phyloP scores from a whole-genome alignment of 2,329 filamentous ascomycete species.

The Scolecobasidium constrictum region DNA sequence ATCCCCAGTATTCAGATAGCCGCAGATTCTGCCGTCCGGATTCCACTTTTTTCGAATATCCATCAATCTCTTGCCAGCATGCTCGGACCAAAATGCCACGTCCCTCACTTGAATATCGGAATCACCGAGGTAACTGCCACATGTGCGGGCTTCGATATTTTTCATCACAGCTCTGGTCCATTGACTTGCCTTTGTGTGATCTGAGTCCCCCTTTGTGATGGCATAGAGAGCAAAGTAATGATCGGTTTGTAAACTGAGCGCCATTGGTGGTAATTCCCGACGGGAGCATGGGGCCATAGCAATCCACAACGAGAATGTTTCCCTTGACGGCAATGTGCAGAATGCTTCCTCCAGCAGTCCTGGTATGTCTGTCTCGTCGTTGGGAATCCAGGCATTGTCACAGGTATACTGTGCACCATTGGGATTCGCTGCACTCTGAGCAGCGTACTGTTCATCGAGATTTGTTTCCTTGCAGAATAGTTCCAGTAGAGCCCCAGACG shows the following conservation, averaged over 20 bases:
- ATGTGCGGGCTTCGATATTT: not conserved
- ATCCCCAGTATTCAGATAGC: conserved; percentile 37
- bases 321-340: not conserved
- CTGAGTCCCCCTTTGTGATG: not conserved
- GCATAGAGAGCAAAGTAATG: not conserved
- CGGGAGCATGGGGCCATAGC: not conserved
- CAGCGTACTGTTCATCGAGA: not conserved
- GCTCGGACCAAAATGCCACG: conserved; percentile 37
- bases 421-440: not conserved
- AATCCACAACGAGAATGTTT: not conserved
- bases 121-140: not conserved
- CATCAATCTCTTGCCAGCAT: conserved; percentile 31
- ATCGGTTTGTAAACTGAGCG: not conserved
- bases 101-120: not conserved
- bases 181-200: not conserved
- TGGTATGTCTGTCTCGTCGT: not conserved
- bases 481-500: not conserved
- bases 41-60: conserved; percentile 34
- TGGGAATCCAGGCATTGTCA: not conserved
- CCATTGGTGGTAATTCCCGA: not conserved
- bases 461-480: not conserved
- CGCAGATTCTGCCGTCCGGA: conserved; percentile 29
- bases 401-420: not conserved
- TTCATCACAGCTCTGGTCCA: not conserved
- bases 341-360: not conserved